Evolutionary conservation across 305 asterid species (phyloP).

Genomic region (Fraxinus latifolia): DNA sequence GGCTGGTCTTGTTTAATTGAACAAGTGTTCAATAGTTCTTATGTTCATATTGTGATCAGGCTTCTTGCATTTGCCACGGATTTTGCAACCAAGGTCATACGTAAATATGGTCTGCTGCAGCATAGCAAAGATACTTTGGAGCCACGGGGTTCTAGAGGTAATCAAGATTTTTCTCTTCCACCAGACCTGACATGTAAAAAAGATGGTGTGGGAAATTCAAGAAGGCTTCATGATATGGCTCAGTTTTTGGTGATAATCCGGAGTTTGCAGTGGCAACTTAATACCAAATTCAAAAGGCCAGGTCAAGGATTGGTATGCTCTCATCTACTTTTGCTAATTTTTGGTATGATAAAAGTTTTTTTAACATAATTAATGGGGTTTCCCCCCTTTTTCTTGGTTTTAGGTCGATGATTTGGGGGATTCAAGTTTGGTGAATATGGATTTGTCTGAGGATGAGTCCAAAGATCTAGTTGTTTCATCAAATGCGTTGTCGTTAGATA

Average conservation of each 20-base stretch:
- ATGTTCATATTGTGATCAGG: conserved; percentile 54
- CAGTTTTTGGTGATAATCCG: conserved; percentile 71
- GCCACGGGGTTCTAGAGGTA: conserved; percentile 39
- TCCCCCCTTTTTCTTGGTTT: background rate
- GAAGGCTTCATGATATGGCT: conserved; percentile 70
- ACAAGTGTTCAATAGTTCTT: conserved; percentile 23
- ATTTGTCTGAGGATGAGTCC: conserved; percentile 51
- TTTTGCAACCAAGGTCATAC: conserved; percentile 73
- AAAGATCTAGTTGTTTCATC: conserved; percentile 45
- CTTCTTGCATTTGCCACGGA: conserved; percentile 80
- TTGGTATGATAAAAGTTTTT: background rate
- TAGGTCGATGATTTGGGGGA: conserved; percentile 56
- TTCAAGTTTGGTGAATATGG: conserved; percentile 33
- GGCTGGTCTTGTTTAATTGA: conserved; percentile 22
- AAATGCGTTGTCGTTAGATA: conserved; percentile 40
- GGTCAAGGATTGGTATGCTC: conserved; percentile 62
- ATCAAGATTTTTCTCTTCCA: conserved; percentile 33
- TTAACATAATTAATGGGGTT: conserved; percentile 10
- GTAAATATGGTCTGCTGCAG: conserved; percentile 65
- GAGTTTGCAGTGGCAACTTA: conserved; percentile 65
- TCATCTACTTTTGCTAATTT: conserved; percentile 18
- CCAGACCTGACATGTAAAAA: conserved; percentile 40
- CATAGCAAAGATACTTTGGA: conserved; percentile 48
- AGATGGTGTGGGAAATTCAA: conserved; percentile 41
- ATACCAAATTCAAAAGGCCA: conserved; percentile 61